A percentile compares a stretch with the other conserved stretches of the same genome.
phyloP scores from a whole-genome alignment of 208 protist species.

The Trypanosoma avium region DNA sequence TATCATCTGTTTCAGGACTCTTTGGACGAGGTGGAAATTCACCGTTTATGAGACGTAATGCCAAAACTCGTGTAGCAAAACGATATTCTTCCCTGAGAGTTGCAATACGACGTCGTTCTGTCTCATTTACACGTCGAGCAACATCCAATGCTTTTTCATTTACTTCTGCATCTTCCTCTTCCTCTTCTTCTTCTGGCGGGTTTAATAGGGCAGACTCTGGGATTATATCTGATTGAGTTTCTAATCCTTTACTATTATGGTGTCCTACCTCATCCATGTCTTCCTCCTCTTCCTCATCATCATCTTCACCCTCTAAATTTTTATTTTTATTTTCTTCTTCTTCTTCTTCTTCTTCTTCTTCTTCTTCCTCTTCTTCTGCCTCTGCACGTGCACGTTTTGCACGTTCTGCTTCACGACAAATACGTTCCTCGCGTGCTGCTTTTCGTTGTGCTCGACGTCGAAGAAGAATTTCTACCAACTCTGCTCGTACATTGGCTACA shows the following conservation, averaged over 20 bases:
- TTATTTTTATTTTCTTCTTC: conserved; percentile 32
- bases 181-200: conserved; percentile 27
- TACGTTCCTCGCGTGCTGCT: conserved; percentile 32
- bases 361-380: conserved; percentile 15
- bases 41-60: conserved; percentile 50
- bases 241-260: too few species aligned
- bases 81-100: conserved; percentile 65
- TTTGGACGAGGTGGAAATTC: conserved; percentile 42
- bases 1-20: conserved; percentile 21
- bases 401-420: conserved; percentile 18
- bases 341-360: conserved; percentile 23
- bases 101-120: conserved; percentile 54
- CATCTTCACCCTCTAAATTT: conserved; percentile 9
- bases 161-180: conserved; percentile 46
- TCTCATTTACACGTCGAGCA: conserved; percentile 37
- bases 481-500: conserved; percentile 40
- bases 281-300: conserved; percentile 23
- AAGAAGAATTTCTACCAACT: conserved; percentile 55
- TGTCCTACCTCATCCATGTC: conserved; percentile 29
- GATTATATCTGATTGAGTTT: too few species aligned
- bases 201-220: conserved; percentile 13
- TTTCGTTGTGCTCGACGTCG: conserved; percentile 51
- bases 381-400: conserved; percentile 6
- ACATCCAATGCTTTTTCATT: conserved; percentile 40
- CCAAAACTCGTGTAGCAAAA: conserved; percentile 52